Evolutionary conservation across 148 eudicot species (phyloP).

Genomic region (Suaeda aralocaspica): DNA sequence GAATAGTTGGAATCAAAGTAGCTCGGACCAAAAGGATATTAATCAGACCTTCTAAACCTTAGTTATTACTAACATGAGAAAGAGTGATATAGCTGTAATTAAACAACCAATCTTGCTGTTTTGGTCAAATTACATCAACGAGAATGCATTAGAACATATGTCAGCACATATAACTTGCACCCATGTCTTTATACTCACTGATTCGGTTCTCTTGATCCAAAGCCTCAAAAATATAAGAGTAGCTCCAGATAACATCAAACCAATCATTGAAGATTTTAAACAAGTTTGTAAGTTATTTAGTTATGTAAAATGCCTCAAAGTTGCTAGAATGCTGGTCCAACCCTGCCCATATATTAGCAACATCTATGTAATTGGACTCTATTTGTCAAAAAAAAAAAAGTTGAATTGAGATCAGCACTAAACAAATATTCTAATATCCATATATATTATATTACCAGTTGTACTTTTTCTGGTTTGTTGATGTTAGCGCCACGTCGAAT

Average conservation of each 20-base stretch:
- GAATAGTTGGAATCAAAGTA: neutral
- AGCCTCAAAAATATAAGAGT: too few relatives aligned
- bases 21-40: neutral
- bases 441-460: conserved; percentile 55
- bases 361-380: too few relatives aligned
- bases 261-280: too few relatives aligned
- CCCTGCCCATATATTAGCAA: too few relatives aligned
- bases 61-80: neutral
- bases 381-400: neutral
- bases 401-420: neutral
- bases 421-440: neutral
- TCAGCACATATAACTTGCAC: too few relatives aligned
- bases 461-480: conserved; percentile 91
- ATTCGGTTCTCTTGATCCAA: too few relatives aligned
- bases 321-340: too few relatives aligned
- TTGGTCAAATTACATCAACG: neutral
- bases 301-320: too few relatives aligned
- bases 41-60: neutral
- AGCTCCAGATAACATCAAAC: too few relatives aligned
- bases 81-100: neutral
- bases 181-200: too few relatives aligned
- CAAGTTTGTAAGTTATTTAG: too few relatives aligned
- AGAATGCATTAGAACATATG: neutral
- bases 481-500: conserved; percentile 71
- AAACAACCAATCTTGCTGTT: neutral